Conservation (phyloP, 75 land plant species). For the Isoetes taiwanensis region DNA sequence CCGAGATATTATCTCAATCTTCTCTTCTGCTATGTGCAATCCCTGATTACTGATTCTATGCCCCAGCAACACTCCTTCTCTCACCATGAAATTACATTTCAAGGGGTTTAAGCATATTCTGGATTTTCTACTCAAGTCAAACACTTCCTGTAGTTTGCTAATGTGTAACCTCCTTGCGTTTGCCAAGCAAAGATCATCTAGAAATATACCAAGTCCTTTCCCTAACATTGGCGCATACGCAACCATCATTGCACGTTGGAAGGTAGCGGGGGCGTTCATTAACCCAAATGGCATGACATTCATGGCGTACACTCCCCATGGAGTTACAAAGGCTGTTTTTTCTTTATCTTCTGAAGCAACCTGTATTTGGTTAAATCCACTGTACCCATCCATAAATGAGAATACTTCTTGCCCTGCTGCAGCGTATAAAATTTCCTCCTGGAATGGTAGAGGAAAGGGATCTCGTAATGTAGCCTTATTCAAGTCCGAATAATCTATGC, state of each 20-base stretch:
- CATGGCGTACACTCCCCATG: slow-evolving; percentile 13
- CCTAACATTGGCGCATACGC: background rate
- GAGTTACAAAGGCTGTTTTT: background rate
- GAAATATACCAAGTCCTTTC: background rate
- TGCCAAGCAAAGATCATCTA: background rate
- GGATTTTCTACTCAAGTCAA: no score
- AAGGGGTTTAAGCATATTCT: no score
- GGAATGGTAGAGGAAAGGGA: background rate
- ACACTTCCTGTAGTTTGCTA: no score
- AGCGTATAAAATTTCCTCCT: background rate
- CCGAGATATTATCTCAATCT: no score
- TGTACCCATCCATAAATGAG: background rate
- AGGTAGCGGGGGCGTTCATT: slow-evolving; percentile 6
- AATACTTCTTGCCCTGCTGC: background rate
- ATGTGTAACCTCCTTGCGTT: no score
- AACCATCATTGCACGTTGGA: slow-evolving; percentile 17
- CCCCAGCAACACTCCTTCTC: no score
- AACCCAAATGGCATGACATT: slow-evolving; percentile 12
- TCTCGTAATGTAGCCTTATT: background rate
- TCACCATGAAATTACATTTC: no score
- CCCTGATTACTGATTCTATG: no score
- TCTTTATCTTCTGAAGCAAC: background rate
- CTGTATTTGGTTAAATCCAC: slow-evolving; percentile 1
- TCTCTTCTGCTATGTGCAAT: no score
- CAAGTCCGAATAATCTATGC: background rate